Evolutionary conservation across 352 stramenopile species (phyloP), one percentile per base, ranked within the genome.

Genomic region (Phytopythium chamaehyphon): DNA sequence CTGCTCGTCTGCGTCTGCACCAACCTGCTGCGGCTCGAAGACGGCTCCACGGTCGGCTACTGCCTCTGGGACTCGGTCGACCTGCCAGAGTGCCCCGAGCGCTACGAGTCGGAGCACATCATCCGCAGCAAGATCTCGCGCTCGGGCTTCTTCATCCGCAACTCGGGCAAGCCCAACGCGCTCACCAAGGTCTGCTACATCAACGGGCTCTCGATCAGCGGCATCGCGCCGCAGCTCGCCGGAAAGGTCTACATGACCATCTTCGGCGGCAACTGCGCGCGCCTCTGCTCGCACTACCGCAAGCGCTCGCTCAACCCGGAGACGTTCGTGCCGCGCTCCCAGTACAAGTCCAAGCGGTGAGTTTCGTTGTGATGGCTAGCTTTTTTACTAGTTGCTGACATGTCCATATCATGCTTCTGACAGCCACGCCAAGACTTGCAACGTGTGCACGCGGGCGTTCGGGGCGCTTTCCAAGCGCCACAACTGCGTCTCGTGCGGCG

Each of bases 51-150:
- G 1, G 59, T 82, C 9, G 73, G 70, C 46, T 85, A 85, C 47
- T 85, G 73, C 55, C 68, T 85, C 2, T 82, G 67, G 61, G 66
- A 80, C 18, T 85, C 73, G 2, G 66, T 85, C 53, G 70, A 78
- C 15, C 46, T 72, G 9, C 60, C 59, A 0, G 66, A 71, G 19
- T 75, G 57, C 53, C 59, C 62, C 3, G 59, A 75, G 21, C 50
- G 59, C 38, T 66, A 40, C 33, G 44, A 43, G 12, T 48, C 55
- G 1, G 59, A 78, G 28, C 64, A 57, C 39, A 66, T 71, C 47
- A 61, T 73, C 9, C 60, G 69, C 7, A 70, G 62, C 33, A 71
- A 66, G 50, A 73, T 81, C 57, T 57, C 42, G 35, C 57, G 61
- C 19, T 84, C 73, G 5, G 73, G 73, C 6, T 84, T 73, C 47